A percentile compares a stretch with the other conserved stretches of the same genome.
Evolutionary conservation across 169 alveolate genomes (phyloP).

Genomic region (Cyclospora cayetanensis): DNA sequence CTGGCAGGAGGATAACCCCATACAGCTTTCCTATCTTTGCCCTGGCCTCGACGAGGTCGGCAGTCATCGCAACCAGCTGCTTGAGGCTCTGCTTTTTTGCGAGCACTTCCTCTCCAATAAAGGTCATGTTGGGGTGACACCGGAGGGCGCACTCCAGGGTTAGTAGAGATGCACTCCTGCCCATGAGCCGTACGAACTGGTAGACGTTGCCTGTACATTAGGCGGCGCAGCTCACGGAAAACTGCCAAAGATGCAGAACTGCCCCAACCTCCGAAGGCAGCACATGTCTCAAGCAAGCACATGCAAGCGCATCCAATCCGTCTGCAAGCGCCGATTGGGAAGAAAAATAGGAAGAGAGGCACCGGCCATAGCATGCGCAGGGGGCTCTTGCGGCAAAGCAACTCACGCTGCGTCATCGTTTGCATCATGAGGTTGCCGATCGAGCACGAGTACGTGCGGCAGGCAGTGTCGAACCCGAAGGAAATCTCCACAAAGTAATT

Average conservation of each 20-base stretch:
- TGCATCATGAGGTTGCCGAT: conserved; percentile 95
- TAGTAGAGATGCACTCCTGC: conserved; percentile 98
- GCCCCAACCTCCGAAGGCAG: too few species aligned
- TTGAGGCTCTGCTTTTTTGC: conserved; percentile 87
- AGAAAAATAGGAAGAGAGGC: background rate
- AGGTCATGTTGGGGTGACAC: conserved; percentile 94
- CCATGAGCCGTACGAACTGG: conserved; percentile 98
- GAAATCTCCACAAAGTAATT: conserved; percentile 95
- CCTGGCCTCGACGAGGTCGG: conserved; percentile 92
- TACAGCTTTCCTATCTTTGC: conserved; percentile 82
- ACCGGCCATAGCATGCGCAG: background rate
- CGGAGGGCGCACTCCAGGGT: conserved; percentile 97
- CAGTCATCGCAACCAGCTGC: conserved; percentile 89
- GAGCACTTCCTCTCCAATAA: conserved; percentile 93
- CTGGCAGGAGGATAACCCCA: conserved; percentile 97
- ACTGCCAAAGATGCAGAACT: too few species aligned
- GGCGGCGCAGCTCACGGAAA: too few species aligned
- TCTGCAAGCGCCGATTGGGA: too few species aligned
- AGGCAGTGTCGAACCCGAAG: conserved; percentile 99
- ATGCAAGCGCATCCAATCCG: too few species aligned
- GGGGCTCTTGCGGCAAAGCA: background rate
- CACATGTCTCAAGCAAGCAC: too few species aligned
- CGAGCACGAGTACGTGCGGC: conserved; percentile 94
- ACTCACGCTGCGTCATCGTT: conserved; percentile 72
- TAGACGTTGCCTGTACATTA: conserved; percentile 80